Base-by-base conservation (phyloP, 2,329 filamentous ascomycete species). In the Aspergillus fumigatus region DNA sequence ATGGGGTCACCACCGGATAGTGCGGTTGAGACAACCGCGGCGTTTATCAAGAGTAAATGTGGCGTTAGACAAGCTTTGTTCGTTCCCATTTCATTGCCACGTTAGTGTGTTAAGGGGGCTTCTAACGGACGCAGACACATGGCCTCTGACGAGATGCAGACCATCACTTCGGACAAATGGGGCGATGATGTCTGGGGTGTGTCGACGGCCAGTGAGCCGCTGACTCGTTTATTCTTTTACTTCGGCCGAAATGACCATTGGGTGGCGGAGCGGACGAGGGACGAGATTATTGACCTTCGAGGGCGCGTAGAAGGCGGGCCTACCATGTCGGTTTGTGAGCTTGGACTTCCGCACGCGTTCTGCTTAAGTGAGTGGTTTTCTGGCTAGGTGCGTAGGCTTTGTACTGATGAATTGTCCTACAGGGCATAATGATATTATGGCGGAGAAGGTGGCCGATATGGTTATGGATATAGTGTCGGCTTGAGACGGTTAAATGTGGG, bases 201-300 rank as follows among this genome's bases (percentile, higher is more conserved):
- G 21, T 70, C 73, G 1, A 54, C 55, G 25, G 62, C 58, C 0
- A 51, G 60, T 1, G 66, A 74, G 48, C 66, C 74, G 7, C 68
- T 76, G 1, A 72, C 79, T 3, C 78, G 77, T 51, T 59, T 87
- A 45, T 78, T 79, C 52, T 84, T 87, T 64, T 80, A 84, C 61
- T 87, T 85, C 67, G 84, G 81, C 1, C 72, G 79, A 38, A 72
- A 80, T 50, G 84, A 87, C 65, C 82, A 85, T 64, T 87, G 84
- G 84, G 81, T 87, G 26, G 82, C 83, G 1, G 77, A 84, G 59
- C 72, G 75, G 62, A 85, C 83, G 29, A 73, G 83, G 38, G 80
- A 86, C 62, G 77, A 79, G 43, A 72, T 87, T 40, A 80, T 86
- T 49, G 69, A 68, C 41, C 63, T 73, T 10, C 69, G 79, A 45